Evolutionary conservation across 768 basidiomycete genomes (phyloP), one percentile per base, ranked within the genome.

Genomic region (Hygrocybe punicea): DNA sequence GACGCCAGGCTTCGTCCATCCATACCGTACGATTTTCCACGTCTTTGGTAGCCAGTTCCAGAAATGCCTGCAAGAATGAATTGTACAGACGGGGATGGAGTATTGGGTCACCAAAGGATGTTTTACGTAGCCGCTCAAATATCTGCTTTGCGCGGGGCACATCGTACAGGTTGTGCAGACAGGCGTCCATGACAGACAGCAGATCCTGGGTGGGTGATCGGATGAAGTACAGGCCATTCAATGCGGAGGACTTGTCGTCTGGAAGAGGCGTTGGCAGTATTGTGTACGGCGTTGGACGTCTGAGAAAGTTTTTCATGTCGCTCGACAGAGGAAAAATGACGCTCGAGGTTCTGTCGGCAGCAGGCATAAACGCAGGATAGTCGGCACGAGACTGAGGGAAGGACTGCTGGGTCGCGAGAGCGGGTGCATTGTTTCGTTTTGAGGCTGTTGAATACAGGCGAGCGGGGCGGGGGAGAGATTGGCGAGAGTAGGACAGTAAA

Each of bases 151-250:
- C 93, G 5, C 93, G 87, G 0, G 80, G 76, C 0, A 93, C 84
- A 67, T 93, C 90, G 68, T 87, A 84, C 2, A 83, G 65, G 60
- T 87, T 82, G 67, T 87, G 80, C 11, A 95, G 72, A 67, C 93
- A 95, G 4, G 91, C 90, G 62, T 89, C 85, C 72, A 95, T 89
- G 60, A 95, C 81, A 0, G 89, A 84, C 10, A 91, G 67, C 54
- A 82, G 76, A 68, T 93, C 89, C 65, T 85, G 82, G 0, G 86
- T 83, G 0, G 73, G 68, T 0, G 89, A 82, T 67, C 89, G 82
- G 4, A 81, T 77, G 69, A 84, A 91, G 72, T 82, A 83, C 51
- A 78, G 60, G 59, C 80, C 79, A 60, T 81, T 76, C 11, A 70
- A 56, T 0, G 62, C 56, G 3, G 79, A 79, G 1, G 67, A 51